Conservation (phyloP, 1,284 basidiomycete genomes). For the Ganoderma boninense region DNA sequence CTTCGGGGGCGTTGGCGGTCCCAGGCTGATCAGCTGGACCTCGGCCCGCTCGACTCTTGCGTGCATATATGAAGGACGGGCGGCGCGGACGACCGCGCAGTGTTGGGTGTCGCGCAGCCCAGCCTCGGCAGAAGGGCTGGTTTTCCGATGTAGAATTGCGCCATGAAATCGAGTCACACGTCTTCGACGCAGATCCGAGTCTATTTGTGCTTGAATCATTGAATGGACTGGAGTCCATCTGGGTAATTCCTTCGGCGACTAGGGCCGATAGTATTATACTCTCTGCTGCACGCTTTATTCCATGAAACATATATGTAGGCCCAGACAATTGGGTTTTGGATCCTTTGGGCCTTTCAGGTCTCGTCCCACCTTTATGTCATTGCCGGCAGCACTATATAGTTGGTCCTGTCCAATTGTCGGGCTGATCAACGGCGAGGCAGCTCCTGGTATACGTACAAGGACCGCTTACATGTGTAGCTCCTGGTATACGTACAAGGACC, state of each 20-base stretch:
- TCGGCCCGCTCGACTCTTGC: too few relatives aligned
- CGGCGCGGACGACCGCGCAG: not conserved
- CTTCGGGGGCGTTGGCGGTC: too few relatives aligned
- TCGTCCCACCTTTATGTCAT: not conserved
- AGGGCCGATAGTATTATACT: not conserved
- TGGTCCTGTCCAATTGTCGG: not conserved
- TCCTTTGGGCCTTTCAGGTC: not conserved
- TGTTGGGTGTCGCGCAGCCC: too few relatives aligned
- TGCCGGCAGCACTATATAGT: not conserved
- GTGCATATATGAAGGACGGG: not conserved
- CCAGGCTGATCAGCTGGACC: too few relatives aligned
- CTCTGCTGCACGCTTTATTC: too few relatives aligned
- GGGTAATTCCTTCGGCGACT: not conserved
- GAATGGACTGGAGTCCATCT: not conserved
- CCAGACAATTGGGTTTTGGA: not conserved
- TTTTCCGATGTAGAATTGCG: not conserved
- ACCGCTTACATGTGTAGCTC: not conserved
- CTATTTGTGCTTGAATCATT: slow-evolving; percentile 4
- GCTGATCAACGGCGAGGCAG: not conserved
- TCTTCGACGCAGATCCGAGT: not conserved
- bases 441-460: not conserved
- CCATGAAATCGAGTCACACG: not conserved
- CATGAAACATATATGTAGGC: not conserved
- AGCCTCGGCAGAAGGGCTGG: not conserved
- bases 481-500: not conserved